Evolutionary conservation across 2,329 filamentous ascomycete species (phyloP).

Genomic region (Colletotrichum chlorophyti): DNA sequence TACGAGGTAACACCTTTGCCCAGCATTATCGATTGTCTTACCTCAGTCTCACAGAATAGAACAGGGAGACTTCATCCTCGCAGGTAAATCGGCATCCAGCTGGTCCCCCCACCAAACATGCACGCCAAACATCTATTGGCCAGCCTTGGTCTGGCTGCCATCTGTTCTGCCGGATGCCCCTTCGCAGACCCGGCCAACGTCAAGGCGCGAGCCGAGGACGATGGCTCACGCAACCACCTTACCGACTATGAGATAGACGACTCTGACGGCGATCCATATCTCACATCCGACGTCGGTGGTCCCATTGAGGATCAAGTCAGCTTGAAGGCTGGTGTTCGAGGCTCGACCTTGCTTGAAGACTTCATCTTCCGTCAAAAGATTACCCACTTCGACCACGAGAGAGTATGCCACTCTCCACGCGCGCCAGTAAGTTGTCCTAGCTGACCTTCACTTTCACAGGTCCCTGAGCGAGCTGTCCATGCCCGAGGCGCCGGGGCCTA

Average conservation of each 20-base stretch:
- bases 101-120: slow-evolving; percentile 4
- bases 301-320: slow-evolving; percentile 72
- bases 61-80: not conserved
- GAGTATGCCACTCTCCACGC: slow-evolving; percentile 51
- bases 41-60: not conserved
- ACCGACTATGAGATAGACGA: slow-evolving; percentile 56
- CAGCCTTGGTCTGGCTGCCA: slow-evolving; percentile 31
- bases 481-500: slow-evolving; percentile 74
- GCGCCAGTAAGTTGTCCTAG: not conserved
- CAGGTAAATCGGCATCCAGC: not conserved
- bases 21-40: no score
- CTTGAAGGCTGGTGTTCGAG: slow-evolving; percentile 70
- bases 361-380: slow-evolving; percentile 78
- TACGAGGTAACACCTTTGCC: not conserved
- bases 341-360: slow-evolving; percentile 74
- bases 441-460: slow-evolving; percentile 38
- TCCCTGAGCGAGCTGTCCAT: slow-evolving; percentile 72
- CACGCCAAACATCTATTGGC: slow-evolving; percentile 30
- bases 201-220: slow-evolving; percentile 13
- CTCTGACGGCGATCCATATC: slow-evolving; percentile 49
- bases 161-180: slow-evolving; percentile 38
- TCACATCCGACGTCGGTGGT: slow-evolving; percentile 73
- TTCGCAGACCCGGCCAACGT: slow-evolving; percentile 36
- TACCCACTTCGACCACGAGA: slow-evolving; percentile 73
- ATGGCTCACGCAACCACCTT: slow-evolving; percentile 39